phyloP scores from a whole-genome alignment of 108 stramenopile species.

The Skeletonema potamos region DNA sequence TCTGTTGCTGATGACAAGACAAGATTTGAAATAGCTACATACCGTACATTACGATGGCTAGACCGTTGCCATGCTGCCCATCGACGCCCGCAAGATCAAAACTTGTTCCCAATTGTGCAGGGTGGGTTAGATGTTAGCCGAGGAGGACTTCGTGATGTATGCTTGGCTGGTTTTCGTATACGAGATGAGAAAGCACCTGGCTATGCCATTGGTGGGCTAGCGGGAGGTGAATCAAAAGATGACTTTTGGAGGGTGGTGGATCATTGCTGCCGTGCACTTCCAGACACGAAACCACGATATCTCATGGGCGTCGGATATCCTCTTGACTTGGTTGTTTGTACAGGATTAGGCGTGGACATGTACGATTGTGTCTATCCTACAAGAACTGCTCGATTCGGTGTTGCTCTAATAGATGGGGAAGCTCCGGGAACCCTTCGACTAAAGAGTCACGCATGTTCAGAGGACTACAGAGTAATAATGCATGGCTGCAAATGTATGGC shows the following conservation, averaged over 20 bases:
- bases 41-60: slow-evolving; percentile 93
- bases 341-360: slow-evolving; percentile 97
- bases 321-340: slow-evolving; percentile 96
- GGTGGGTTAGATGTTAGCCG: slow-evolving; percentile 90
- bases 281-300: slow-evolving; percentile 91
- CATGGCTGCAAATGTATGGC: slow-evolving; percentile 80
- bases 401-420: slow-evolving; percentile 73
- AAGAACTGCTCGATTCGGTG: slow-evolving; percentile 95
- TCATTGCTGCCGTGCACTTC: slow-evolving; percentile 86
- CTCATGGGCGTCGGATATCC: slow-evolving; percentile 99
- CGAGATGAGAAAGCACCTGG: slow-evolving; percentile 86
- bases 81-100: slow-evolving; percentile 66
- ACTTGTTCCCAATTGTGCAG: slow-evolving; percentile 95
- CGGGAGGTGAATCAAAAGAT: slow-evolving; percentile 96
- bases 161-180: slow-evolving; percentile 86
- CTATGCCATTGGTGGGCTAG: slow-evolving; percentile 97
- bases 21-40: slow-evolving; percentile 87
- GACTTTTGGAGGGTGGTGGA: slow-evolving; percentile 97
- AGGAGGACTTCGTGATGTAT: slow-evolving; percentile 92
- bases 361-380: slow-evolving; percentile 99
- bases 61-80: slow-evolving; percentile 95
- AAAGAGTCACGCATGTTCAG: slow-evolving; percentile 71
- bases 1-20: slow-evolving; percentile 63
- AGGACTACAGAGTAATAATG: slow-evolving; percentile 66
- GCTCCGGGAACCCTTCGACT: slow-evolving; percentile 77